Percentiles rank a stretch among this genome's conserved stretches.
Evolutionary conservation across 805 yeast genomes (phyloP).

Genomic region (Nematodospora valgi): DNA sequence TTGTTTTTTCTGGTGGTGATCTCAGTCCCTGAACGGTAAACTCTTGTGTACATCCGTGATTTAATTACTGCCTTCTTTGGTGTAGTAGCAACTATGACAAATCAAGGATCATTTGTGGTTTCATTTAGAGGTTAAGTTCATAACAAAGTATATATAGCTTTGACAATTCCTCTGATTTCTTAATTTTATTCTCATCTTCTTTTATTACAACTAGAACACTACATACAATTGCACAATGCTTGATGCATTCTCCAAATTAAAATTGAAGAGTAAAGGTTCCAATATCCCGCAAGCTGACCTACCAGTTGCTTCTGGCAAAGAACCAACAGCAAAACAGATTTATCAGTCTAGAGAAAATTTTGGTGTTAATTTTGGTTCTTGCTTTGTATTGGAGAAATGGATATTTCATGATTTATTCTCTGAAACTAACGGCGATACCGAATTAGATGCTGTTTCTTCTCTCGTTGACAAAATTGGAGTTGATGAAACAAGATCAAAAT

Average conservation of each 20-base stretch:
- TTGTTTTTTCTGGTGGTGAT: too few relatives aligned
- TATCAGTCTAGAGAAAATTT: conserved; percentile 60
- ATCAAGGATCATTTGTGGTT: too few relatives aligned
- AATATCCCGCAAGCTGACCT: conserved; percentile 22
- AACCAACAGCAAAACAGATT: conserved; percentile 45
- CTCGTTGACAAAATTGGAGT: conserved; percentile 47
- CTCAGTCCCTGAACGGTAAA: too few relatives aligned
- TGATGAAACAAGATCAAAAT: conserved; percentile 48
- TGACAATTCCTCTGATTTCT: too few relatives aligned
- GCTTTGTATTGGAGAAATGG: conserved; percentile 80
- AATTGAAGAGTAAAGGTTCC: conserved; percentile 24
- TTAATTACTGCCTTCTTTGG: too few relatives aligned
- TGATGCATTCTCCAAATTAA: conserved; percentile 34
- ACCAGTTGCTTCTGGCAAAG: conserved; percentile 21
- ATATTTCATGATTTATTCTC: conserved; percentile 62
- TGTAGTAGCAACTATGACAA: too few relatives aligned
- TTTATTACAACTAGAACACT: too few relatives aligned
- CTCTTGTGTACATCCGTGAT: too few relatives aligned
- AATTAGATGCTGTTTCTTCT: conserved; percentile 65
- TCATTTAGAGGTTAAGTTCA: too few relatives aligned
- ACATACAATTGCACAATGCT: too few relatives aligned
- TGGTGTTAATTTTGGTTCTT: conserved; percentile 84
- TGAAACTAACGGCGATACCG: conserved; percentile 53
- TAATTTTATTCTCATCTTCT: too few relatives aligned
- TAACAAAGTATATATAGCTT: too few relatives aligned